phyloP scores from a whole-genome alignment of 2,329 filamentous ascomycete species.

The Colletotrichum cordylinicola region DNA sequence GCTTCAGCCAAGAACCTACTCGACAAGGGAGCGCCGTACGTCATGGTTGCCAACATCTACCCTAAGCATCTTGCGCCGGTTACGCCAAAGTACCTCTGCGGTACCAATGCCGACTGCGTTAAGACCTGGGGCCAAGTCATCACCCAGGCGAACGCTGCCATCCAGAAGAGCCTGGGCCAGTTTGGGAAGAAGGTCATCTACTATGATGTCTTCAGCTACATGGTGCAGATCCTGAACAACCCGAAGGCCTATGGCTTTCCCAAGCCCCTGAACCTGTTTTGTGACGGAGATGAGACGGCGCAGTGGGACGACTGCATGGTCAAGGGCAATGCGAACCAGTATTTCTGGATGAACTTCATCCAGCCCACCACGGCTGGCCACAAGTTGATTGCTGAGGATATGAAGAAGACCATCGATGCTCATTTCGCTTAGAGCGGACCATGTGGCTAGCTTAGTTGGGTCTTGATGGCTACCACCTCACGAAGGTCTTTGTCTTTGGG shows the following conservation, averaged over 20 bases:
- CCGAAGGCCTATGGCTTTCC: background rate
- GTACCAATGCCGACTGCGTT: background rate
- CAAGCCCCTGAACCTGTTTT: background rate
- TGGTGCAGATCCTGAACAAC: background rate
- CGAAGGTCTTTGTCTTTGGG: background rate
- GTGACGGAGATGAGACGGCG: background rate
- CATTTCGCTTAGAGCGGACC: background rate
- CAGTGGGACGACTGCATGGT: background rate
- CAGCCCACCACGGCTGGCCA: constrained; percentile 1
- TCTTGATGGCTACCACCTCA: background rate
- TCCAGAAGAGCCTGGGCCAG: background rate
- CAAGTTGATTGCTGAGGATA: background rate
- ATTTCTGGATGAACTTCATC: constrained; percentile 9
- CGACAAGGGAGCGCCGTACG: background rate
- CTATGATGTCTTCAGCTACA: background rate
- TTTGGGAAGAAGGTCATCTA: background rate
- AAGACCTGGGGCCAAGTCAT: background rate
- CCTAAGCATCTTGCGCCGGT: background rate
- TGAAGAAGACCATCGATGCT: background rate
- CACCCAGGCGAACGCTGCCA: background rate
- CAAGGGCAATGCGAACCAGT: background rate
- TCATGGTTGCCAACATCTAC: background rate
- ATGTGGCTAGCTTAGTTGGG: rapidly evolving
- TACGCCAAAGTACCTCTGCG: background rate
- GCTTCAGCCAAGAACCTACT: background rate